Evolutionary conservation across 192 early-diverging fungal species (phyloP).

Genomic region (Coemansia sp.): DNA sequence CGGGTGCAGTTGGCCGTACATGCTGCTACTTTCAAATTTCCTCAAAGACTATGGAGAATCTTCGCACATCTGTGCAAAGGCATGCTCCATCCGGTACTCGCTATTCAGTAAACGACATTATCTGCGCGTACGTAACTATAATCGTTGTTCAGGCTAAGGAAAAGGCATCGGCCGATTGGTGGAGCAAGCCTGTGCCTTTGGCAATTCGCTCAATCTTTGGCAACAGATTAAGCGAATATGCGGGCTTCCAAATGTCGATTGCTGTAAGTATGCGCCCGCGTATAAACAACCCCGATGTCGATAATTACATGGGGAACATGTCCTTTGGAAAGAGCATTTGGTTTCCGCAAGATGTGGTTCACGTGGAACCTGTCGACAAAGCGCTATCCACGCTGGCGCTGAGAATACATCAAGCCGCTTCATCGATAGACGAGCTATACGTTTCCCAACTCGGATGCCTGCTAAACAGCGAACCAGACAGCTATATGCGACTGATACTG

Average conservation of each 20-base stretch:
- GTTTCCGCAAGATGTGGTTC: neutral
- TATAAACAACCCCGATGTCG: neutral
- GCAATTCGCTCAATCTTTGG: neutral
- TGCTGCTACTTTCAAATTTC: conserved; percentile 12
- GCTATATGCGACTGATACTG: neutral
- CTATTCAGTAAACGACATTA: conserved; percentile 26
- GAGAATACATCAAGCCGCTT: neutral
- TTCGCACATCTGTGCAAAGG: neutral
- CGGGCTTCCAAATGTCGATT: neutral
- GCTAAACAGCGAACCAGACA: conserved; percentile 1
- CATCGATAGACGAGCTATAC: neutral
- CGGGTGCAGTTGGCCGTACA: neutral
- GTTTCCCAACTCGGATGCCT: neutral
- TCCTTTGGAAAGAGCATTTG: neutral
- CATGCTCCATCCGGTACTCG: neutral
- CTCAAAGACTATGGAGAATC: neutral
- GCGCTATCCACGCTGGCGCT: neutral
- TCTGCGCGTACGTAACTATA: conserved; percentile 16
- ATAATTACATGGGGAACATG: neutral
- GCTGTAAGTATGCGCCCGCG: conserved; percentile 1
- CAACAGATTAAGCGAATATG: neutral
- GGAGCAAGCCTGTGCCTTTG: neutral
- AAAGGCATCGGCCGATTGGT: neutral
- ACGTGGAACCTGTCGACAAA: neutral
- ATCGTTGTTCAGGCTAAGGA: conserved; percentile 3